Base-by-base conservation (phyloP, 495 filamentous ascomycete genomes). In the Cercophora scortea region DNA sequence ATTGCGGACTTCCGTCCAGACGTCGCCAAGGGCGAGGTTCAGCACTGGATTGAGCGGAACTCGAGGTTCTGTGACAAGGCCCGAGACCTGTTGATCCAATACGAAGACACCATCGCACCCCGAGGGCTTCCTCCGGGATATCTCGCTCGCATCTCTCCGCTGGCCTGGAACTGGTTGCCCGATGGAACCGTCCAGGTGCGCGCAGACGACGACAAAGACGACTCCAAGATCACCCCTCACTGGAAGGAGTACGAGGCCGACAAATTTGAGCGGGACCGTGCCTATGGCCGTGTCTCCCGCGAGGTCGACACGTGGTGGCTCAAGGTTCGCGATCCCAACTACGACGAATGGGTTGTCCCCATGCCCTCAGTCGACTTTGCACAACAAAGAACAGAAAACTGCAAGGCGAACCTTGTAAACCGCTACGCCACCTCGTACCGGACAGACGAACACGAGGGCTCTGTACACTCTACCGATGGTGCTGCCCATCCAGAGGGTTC, bases 371-470 rank as follows among this genome's bases (percentile, higher is more conserved):
- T 78, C 35, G 75, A 79, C 51, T 73, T 73, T 44, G 77, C 77
- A 2, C 67, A 74, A 44, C 68, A 69, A 48, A 65, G 73, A 41
- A 75, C 73, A 13, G 71, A 73, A 42, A 69, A 71, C 48, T 77
- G 73, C 61, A 76, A 74, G 50, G 68, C 64, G 39, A 71, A 65
- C 34, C 64, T 76, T 11, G 66, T 75, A 54, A 65, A 75, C 54
- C 71, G 78, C 48, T 70, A 76, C 62, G 71, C 68, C 32, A 65
- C 60, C 42, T 73, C 57, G 51, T 78, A 55, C 64, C 75, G 55
- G 49, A 62, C 84, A 18, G 83, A 85, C 10, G 88, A 94, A 43
- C 84, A 90, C 54, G 85, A 88, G 54, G 77, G 75, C 19, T 71
- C 72, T 6, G 75, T 73, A 12, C 55, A 60, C 18, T 48, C 72